phyloP scores from a whole-genome alignment of 106 monocot species.

The Dioscorea zingiberensis region DNA sequence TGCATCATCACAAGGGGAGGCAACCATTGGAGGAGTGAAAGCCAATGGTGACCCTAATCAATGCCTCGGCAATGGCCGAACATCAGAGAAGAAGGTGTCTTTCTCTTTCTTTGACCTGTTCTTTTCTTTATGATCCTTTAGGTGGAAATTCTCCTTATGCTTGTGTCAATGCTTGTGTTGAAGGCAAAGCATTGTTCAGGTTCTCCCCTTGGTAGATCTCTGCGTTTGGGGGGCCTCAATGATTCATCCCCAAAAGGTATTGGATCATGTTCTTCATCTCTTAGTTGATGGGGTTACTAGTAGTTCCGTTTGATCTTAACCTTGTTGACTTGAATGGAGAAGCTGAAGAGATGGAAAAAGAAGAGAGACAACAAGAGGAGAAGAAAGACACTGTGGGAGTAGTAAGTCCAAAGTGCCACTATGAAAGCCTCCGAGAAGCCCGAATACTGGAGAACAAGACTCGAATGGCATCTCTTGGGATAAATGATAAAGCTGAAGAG shows the following conservation, averaged over 20 bases:
- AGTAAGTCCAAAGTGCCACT: slow-evolving; percentile 22
- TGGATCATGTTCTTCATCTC: background rate
- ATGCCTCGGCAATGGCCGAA: background rate
- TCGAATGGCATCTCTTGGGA: slow-evolving; percentile 43
- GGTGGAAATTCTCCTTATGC: no score
- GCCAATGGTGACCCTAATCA: background rate
- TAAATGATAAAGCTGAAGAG: slow-evolving; percentile 19
- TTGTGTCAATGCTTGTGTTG: no score
- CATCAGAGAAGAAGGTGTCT: background rate
- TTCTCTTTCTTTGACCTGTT: no score
- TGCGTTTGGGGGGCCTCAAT: background rate
- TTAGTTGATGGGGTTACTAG: background rate
- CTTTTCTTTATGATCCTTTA: no score
- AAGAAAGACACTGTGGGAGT: slow-evolving; percentile 5
- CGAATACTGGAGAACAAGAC: slow-evolving; percentile 49
- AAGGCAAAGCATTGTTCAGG: background rate
- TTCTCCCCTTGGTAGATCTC: background rate
- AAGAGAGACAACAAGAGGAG: slow-evolving; percentile 5
- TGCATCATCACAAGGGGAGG: no score
- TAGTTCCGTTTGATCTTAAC: background rate
- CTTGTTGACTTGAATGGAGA: background rate
- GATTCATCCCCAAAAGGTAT: background rate
- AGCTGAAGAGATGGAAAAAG: background rate
- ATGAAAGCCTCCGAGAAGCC: slow-evolving; percentile 43
- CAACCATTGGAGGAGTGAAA: no score